These are phyloP conservation scores for Agastache rugosa DNA, from an alignment of 257 asterid genomes.

Conservation along the genomic window DNA sequence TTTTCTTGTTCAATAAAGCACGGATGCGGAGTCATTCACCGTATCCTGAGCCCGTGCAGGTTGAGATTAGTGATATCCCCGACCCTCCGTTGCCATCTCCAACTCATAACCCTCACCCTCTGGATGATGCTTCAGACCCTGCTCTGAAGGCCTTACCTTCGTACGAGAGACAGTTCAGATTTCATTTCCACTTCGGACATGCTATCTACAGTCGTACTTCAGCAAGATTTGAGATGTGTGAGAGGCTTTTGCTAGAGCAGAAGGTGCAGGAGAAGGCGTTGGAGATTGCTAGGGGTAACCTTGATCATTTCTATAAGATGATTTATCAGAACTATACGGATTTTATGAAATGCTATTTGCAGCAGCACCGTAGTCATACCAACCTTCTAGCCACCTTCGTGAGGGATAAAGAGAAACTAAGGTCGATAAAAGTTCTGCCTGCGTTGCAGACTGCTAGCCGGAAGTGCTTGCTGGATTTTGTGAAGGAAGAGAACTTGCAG, in stretches of 20 bases:
- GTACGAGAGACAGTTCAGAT: slow-evolving; percentile 80
- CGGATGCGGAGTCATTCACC: slow-evolving; percentile 77
- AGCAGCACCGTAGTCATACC: slow-evolving; percentile 66
- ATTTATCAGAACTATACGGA: slow-evolving; percentile 65
- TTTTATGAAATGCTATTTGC: slow-evolving; percentile 66
- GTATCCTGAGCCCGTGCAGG: slow-evolving; percentile 62
- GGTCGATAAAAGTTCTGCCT: slow-evolving; percentile 63
- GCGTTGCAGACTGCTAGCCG: slow-evolving; percentile 57
- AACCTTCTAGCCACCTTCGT: slow-evolving; percentile 61
- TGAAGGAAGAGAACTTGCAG: slow-evolving; percentile 77
- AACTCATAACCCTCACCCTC: slow-evolving; percentile 58
- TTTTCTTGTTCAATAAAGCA: slow-evolving; percentile 74
- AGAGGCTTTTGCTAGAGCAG: slow-evolving; percentile 66
- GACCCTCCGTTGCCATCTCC: slow-evolving; percentile 62
- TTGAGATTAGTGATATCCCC: slow-evolving; percentile 55
- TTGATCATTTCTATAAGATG: slow-evolving; percentile 71
- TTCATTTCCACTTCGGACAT: slow-evolving; percentile 70
- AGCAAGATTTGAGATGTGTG: slow-evolving; percentile 59
- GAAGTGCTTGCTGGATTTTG: slow-evolving; percentile 78
- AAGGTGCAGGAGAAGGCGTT: slow-evolving; percentile 85
- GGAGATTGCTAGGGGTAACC: slow-evolving; percentile 76
- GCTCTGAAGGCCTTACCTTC: slow-evolving; percentile 84
- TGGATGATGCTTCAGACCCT: slow-evolving; percentile 86
- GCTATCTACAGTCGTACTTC: slow-evolving; percentile 65
- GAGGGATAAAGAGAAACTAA: slow-evolving; percentile 76